Percentiles rank a stretch among this genome's conserved stretches.
phyloP scores from a whole-genome alignment of 257 asterid species.

The Apocynum venetum region DNA sequence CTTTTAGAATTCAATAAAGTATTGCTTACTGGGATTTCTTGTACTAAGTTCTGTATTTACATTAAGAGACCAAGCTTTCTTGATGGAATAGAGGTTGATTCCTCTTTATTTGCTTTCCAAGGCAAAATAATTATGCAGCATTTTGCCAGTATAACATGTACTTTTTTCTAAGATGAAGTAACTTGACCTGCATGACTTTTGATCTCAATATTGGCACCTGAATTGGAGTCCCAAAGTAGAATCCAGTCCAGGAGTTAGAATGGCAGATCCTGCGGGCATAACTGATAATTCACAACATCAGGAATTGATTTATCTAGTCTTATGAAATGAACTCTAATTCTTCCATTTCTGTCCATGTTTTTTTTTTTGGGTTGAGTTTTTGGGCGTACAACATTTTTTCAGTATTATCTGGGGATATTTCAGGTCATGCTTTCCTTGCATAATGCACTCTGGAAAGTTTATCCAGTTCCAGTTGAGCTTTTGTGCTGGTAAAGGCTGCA shows the following conservation, averaged over 20 bases:
- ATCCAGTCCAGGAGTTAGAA: neutral
- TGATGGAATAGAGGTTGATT: neutral
- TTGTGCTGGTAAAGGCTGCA: neutral
- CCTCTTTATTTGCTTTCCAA: neutral
- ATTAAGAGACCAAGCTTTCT: neutral
- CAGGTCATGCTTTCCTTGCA: neutral
- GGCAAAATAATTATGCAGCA: neutral
- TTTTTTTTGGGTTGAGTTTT: neutral
- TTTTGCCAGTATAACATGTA: neutral
- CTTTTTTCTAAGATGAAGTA: neutral
- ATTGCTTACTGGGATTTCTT: neutral
- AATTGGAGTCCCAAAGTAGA: neutral
- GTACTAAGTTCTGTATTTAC: neutral
- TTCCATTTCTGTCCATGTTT: neutral
- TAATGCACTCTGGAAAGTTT: neutral
- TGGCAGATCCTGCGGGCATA: neutral
- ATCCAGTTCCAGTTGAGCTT: neutral
- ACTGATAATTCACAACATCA: neutral
- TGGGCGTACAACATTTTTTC: neutral
- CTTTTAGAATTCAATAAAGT: constrained; percentile 17
- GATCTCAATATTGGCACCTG: neutral
- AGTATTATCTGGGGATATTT: neutral
- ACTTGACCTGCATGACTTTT: neutral
- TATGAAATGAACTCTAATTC: neutral
- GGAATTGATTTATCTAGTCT: neutral